phyloP scores from a whole-genome alignment of 495 filamentous ascomycete species.

The Xylaria castorea region DNA sequence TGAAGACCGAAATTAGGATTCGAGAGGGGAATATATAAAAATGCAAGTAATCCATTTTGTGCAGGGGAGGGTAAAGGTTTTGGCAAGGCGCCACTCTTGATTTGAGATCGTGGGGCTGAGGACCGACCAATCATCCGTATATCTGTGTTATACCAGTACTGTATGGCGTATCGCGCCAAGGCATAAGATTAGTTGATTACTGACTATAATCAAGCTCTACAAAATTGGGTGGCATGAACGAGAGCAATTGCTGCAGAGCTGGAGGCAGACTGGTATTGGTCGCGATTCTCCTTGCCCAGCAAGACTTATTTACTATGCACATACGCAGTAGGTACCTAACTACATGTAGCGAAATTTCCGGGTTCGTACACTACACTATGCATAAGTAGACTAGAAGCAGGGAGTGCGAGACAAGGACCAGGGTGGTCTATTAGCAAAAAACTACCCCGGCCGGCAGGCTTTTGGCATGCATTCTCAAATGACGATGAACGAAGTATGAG shows the following conservation, averaged over 20 bases:
- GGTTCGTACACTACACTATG: background rate
- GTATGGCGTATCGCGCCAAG: background rate
- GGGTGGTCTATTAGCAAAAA: background rate
- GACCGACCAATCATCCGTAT: slow-evolving; percentile 3
- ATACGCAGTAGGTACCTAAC: background rate
- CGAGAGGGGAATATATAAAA: background rate
- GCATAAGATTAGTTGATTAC: background rate
- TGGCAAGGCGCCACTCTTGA: slow-evolving; percentile 15
- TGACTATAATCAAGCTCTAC: background rate
- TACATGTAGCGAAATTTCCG: background rate
- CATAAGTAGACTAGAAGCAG: background rate
- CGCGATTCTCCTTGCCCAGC: background rate
- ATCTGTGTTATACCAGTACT: background rate
- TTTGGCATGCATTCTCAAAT: background rate
- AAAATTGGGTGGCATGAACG: background rate
- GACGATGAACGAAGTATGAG: too few species aligned
- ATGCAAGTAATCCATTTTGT: slow-evolving; percentile 18
- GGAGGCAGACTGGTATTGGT: background rate
- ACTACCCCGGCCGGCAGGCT: slow-evolving; percentile 1
- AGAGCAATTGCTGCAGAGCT: background rate
- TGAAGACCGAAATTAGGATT: slow-evolving; percentile 4
- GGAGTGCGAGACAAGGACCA: background rate
- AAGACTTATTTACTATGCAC: background rate
- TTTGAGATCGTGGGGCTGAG: slow-evolving; percentile 22
- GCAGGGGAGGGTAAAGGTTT: background rate